These are phyloP conservation scores for Lineolata rhizophorae DNA, from an alignment of 495 filamentous ascomycete species.

Conservation along the genomic window DNA sequence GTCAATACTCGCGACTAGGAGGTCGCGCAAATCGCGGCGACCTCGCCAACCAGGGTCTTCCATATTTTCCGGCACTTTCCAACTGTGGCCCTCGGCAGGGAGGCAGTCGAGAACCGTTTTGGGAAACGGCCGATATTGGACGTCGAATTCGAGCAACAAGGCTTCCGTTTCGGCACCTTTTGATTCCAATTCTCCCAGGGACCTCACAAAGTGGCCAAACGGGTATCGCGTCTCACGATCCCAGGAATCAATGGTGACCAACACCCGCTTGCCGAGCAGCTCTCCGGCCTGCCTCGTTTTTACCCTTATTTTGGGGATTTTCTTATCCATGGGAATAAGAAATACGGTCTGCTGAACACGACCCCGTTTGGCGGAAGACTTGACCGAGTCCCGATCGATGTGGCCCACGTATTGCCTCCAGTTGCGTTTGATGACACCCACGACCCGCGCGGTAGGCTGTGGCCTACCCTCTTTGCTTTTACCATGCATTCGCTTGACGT, in stretches of 20 bases:
- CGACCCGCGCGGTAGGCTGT: conserved; percentile 81
- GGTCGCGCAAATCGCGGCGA: conserved; percentile 58
- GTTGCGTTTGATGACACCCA: conserved; percentile 81
- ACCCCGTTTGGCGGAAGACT: conserved; percentile 43
- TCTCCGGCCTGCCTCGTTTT: conserved; percentile 76
- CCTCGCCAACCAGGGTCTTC: conserved; percentile 71
- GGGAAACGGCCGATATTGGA: conserved; percentile 93
- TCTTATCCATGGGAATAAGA: conserved; percentile 90
- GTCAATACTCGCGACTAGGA: conserved; percentile 92
- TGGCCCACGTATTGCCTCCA: conserved; percentile 97
- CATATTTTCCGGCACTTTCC: conserved; percentile 60
- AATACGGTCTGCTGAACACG: conserved; percentile 82
- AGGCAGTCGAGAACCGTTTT: conserved; percentile 87
- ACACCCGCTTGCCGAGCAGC: conserved; percentile 69
- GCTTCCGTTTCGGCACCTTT: conserved; percentile 95
- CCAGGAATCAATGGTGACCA: conserved; percentile 95
- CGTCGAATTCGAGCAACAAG: conserved; percentile 80
- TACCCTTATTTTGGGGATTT: conserved; percentile 84
- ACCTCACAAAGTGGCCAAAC: conserved; percentile 80
- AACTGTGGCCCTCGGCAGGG: conserved; percentile 77
- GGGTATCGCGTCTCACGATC: conserved; percentile 82
- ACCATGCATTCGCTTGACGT: conserved; percentile 72
- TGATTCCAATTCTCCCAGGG: conserved; percentile 77
- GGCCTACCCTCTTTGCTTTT: conserved; percentile 52
- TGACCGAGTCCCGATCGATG: conserved; percentile 67